Percentiles rank a stretch among this genome's conserved stretches.
Evolutionary conservation across 108 stramenopile genomes (phyloP).

Genomic region (Skeletonema tropicum): DNA sequence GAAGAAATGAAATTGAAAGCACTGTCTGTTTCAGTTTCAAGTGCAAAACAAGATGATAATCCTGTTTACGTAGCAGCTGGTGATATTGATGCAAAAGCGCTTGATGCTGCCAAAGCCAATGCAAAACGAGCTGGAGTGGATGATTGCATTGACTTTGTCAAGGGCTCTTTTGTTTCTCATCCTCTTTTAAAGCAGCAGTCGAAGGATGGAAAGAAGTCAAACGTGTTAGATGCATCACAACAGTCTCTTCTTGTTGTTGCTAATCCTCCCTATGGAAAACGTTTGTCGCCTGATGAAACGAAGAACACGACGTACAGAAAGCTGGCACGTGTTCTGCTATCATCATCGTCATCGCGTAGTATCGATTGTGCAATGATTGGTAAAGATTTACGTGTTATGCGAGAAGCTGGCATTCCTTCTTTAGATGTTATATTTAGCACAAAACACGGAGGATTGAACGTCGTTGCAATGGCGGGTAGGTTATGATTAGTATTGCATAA

Average conservation of each 20-base stretch:
- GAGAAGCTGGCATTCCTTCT: slow-evolving; percentile 32
- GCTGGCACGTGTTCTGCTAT: slow-evolving; percentile 18
- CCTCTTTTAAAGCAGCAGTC: slow-evolving; percentile 24
- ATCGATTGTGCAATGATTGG: slow-evolving; percentile 39
- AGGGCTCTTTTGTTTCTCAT: slow-evolving; percentile 49
- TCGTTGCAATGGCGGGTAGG: slow-evolving; percentile 35
- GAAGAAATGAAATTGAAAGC: slow-evolving; percentile 32
- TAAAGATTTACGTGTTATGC: slow-evolving; percentile 27
- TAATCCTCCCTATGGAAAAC: slow-evolving; percentile 78
- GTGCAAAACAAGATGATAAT: background rate
- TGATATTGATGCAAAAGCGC: slow-evolving; percentile 30
- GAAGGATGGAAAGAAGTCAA: slow-evolving; percentile 1
- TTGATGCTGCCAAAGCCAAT: slow-evolving; percentile 60
- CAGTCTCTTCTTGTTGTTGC: slow-evolving; percentile 49
- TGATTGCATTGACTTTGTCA: slow-evolving; percentile 47
- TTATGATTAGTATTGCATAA: background rate
- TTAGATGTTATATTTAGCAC: slow-evolving; percentile 38
- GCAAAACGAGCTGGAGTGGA: slow-evolving; percentile 69
- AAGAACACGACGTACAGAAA: slow-evolving; percentile 20
- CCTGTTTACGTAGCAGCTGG: background rate
- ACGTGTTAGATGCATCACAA: background rate
- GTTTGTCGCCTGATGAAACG: slow-evolving; percentile 2
- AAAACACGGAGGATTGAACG: slow-evolving; percentile 40
- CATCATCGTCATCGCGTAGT: slow-evolving; percentile 2
- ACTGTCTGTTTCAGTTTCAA: slow-evolving; percentile 17